A percentile compares a stretch with the other conserved stretches of the same genome.
phyloP scores from a whole-genome alignment of 1,284 basidiomycete genomes.

The Naganishia sp. region DNA sequence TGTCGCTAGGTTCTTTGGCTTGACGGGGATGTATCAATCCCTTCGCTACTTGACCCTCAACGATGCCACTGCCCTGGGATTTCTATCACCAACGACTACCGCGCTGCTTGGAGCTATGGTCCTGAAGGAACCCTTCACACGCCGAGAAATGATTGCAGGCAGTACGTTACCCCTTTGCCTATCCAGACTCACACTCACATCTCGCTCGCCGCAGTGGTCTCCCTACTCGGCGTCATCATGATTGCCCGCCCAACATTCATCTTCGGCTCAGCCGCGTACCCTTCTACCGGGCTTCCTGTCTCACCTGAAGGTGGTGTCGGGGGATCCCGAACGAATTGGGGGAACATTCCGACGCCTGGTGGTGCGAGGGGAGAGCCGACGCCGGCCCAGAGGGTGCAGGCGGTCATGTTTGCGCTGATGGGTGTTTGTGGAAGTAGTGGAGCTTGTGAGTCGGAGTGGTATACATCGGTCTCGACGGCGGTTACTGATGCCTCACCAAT shows the following conservation, averaged over 20 bases:
- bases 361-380: conserved; percentile 32
- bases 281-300: conserved; percentile 66
- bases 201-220: conserved; percentile 52
- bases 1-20: conserved; percentile 39
- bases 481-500: too few species aligned
- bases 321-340: conserved; percentile 32
- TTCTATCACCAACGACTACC: conserved; percentile 69
- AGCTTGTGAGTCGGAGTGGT: conserved; percentile 44
- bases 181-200: not conserved
- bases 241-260: conserved; percentile 67
- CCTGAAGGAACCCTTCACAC: conserved; percentile 65
- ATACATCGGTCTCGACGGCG: not conserved
- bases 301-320: conserved; percentile 59
- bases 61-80: conserved; percentile 74
- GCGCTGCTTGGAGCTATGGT: conserved; percentile 69
- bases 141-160: conserved; percentile 65
- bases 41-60: conserved; percentile 69
- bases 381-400: conserved; percentile 38
- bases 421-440: conserved; percentile 43
- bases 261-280: conserved; percentile 66
- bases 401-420: conserved; percentile 45
- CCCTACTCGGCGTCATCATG: conserved; percentile 64
- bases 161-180: conserved; percentile 52
- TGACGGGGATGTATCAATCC: conserved; percentile 61
- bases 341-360: conserved; percentile 34